phyloP scores from a whole-genome alignment of 139 green algal species.

The Penium margaritaceum region DNA sequence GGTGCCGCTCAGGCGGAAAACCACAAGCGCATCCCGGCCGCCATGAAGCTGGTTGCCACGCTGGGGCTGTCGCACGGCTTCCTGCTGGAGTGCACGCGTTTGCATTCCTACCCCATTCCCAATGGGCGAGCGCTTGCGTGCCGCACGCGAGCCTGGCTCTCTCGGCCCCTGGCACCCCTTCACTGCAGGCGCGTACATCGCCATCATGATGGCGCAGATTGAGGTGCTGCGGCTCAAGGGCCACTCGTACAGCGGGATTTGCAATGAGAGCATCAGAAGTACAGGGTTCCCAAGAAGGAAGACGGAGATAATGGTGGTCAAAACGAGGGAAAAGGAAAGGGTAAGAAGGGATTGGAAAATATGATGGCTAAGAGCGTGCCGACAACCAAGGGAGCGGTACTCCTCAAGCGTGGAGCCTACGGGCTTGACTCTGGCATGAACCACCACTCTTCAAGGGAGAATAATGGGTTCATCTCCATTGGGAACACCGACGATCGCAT shows the following conservation, averaged over 20 bases:
- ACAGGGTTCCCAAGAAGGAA: no score
- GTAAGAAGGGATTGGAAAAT: no score
- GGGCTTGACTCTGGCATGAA: no score
- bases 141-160: constrained; percentile 50
- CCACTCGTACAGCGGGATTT: constrained; percentile 96
- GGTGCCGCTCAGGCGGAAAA: constrained; percentile 93
- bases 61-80: constrained; percentile 97
- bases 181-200: constrained; percentile 94
- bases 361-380: no score
- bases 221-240: constrained; percentile 83
- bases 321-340: no score
- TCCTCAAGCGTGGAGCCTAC: no score
- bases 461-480: no score
- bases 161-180: constrained; percentile 93
- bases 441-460: no score
- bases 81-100: no score
- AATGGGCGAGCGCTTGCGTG: constrained; percentile 82
- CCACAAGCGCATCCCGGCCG: constrained; percentile 84
- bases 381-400: no score
- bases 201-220: constrained; percentile 91
- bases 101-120: constrained; percentile 86
- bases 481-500: no score
- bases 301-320: no score
- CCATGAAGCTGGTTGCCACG: constrained; percentile 93
- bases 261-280: constrained; percentile 99